A percentile compares a stretch with the other conserved stretches of the same genome.
Evolutionary conservation across 169 alveolate genomes (phyloP).

Genomic region (Eimeria falciformis): DNA sequence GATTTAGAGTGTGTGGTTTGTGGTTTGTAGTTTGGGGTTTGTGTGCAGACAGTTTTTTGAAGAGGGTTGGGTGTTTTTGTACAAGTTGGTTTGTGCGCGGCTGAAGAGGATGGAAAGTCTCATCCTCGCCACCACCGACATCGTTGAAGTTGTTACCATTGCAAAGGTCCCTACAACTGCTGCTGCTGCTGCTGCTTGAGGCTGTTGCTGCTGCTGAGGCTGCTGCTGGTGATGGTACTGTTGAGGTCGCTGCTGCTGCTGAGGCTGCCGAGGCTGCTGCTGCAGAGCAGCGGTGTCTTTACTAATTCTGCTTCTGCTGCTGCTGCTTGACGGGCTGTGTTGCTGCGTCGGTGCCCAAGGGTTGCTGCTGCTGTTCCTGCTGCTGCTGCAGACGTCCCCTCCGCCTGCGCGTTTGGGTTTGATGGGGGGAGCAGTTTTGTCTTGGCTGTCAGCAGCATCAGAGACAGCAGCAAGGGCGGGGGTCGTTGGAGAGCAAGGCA

Average conservation of each 20-base stretch:
- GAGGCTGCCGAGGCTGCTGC: constrained; percentile 11
- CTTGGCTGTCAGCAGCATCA: constrained; percentile 4
- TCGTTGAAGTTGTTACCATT: constrained; percentile 79
- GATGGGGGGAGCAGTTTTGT: background rate
- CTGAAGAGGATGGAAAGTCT: constrained; percentile 77
- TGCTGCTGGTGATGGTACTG: background rate
- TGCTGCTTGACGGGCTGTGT: background rate
- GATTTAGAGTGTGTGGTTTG: background rate
- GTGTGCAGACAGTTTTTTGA: constrained; percentile 83
- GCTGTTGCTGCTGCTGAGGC: background rate
- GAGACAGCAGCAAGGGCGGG: constrained; percentile 3
- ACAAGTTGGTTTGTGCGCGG: constrained; percentile 83
- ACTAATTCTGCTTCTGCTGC: background rate
- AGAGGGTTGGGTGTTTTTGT: constrained; percentile 88
- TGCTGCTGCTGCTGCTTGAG: no score
- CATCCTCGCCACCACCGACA: constrained; percentile 68
- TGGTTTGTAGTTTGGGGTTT: constrained; percentile 80
- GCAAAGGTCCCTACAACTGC: constrained; percentile 72
- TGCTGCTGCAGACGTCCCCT: constrained; percentile 9
- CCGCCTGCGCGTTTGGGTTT: constrained; percentile 3
- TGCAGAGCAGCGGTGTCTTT: background rate
- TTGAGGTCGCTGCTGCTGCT: background rate
- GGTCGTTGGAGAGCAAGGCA: background rate
- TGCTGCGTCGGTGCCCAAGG: no score
- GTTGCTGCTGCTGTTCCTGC: background rate